phyloP scores from a whole-genome alignment of 208 protist genomes.

The Leishmania guyanensis region DNA sequence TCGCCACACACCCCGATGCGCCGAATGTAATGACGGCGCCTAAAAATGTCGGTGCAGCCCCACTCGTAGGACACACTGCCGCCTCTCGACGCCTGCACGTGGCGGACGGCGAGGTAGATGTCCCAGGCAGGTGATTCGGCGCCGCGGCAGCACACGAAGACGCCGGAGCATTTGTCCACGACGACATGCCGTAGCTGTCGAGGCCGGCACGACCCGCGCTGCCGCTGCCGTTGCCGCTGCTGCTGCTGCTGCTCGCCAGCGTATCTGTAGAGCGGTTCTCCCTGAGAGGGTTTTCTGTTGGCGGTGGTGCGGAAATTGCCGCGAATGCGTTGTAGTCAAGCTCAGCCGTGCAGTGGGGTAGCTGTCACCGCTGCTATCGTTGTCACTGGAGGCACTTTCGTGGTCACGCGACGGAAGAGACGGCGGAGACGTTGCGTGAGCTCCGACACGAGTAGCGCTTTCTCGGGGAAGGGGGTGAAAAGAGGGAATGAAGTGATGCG shows the following conservation, averaged over 20 bases:
- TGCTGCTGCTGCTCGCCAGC: background rate
- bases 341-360: background rate
- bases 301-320: background rate
- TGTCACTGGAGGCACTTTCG: background rate
- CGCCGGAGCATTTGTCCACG: background rate
- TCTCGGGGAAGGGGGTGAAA: background rate
- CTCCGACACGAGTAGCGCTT: background rate
- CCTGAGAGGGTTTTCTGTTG: background rate
- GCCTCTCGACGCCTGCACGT: too few relatives aligned
- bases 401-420: background rate
- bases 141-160: background rate
- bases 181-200: background rate
- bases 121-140: background rate
- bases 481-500: background rate
- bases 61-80: background rate
- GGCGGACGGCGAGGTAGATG: background rate
- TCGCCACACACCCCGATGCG: background rate
- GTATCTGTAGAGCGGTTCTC: background rate
- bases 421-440: background rate
- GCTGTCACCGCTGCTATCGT: background rate
- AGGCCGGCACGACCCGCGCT: background rate
- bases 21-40: background rate
- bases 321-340: background rate
- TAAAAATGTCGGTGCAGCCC: background rate
- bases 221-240: background rate